Evolutionary conservation across 83 land plant genomes (phyloP).

Genomic region (Thuja plicata): DNA sequence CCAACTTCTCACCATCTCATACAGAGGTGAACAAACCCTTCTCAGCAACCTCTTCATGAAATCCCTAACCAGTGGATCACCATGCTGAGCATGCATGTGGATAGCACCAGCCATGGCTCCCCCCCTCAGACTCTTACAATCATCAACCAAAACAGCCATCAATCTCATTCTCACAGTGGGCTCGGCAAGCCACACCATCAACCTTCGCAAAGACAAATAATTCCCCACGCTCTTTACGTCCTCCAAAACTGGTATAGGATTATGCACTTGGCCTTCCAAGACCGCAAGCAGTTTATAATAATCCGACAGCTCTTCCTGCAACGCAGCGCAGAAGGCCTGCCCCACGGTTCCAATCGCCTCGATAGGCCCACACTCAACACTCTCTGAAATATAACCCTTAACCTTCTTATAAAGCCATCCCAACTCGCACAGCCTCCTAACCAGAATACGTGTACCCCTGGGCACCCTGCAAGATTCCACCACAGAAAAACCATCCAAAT

Average conservation of each 20-base stretch:
- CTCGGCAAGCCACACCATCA: conserved; percentile 97
- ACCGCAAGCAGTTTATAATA: conserved; percentile 91
- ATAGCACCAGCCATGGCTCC: conserved; percentile 99
- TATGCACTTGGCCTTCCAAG: conserved; percentile 78
- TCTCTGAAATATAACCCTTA: conserved; percentile 71
- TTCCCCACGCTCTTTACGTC: conserved; percentile 45
- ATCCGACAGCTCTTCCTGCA: conserved; percentile 92
- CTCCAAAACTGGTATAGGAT: conserved; percentile 72
- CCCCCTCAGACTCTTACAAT: conserved; percentile 74
- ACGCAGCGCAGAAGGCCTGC: conserved; percentile 91
- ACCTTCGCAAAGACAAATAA: conserved; percentile 83
- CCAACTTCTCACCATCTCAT: conserved; percentile 99
- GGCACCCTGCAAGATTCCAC: conserved; percentile 60
- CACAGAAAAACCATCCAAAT: conserved; percentile 63
- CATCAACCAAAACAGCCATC: conserved; percentile 95
- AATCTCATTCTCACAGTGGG: conserved; percentile 91
- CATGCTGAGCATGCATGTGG: conserved; percentile 91
- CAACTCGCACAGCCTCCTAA: conserved; percentile 80
- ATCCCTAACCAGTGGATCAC: conserved; percentile 85
- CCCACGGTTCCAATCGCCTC: conserved; percentile 93
- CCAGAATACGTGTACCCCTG: conserved; percentile 55
- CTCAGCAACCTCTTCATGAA: conserved; percentile 84
- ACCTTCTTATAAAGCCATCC: conserved; percentile 92
- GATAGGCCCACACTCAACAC: conserved; percentile 62
- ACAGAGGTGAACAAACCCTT: conserved; percentile 91